Conservation (phyloP, 2,329 filamentous ascomycete genomes). For the Xylaria sp. region DNA sequence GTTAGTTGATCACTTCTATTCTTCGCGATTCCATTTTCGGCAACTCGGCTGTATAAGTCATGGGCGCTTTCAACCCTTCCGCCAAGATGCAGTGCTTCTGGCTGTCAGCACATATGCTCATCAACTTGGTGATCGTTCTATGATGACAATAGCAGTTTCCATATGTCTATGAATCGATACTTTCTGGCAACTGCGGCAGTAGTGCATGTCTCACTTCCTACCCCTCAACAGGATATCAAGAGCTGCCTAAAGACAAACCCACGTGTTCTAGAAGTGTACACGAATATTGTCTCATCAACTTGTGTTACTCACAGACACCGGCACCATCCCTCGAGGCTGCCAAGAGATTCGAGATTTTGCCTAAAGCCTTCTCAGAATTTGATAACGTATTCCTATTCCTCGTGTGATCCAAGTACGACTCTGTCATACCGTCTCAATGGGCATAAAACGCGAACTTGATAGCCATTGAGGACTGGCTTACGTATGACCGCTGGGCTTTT, state of each 20-base stretch:
- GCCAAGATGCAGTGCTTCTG: not conserved
- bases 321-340: not conserved
- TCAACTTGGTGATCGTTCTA: not conserved
- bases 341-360: slow-evolving; percentile 17
- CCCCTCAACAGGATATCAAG: not conserved
- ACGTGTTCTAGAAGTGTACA: not conserved
- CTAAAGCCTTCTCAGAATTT: slow-evolving; percentile 7
- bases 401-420: slow-evolving; percentile 2
- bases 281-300: not conserved
- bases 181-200: not conserved
- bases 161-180: not conserved
- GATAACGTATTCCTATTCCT: slow-evolving; percentile 10
- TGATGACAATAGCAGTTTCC: not conserved
- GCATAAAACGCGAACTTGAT: slow-evolving; percentile 15
- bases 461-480: slow-evolving; percentile 10
- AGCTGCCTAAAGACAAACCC: not conserved
- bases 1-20: not conserved
- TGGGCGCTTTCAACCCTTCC: not conserved
- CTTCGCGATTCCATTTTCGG: not conserved
- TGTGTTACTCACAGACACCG: not conserved
- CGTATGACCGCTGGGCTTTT: not conserved
- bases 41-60: not conserved
- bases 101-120: slow-evolving; percentile 5
- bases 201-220: not conserved
- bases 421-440: slow-evolving; percentile 7